These are phyloP conservation scores for Collybia sordida DNA, from an alignment of 768 basidiomycete genomes.

Conservation along the genomic window DNA sequence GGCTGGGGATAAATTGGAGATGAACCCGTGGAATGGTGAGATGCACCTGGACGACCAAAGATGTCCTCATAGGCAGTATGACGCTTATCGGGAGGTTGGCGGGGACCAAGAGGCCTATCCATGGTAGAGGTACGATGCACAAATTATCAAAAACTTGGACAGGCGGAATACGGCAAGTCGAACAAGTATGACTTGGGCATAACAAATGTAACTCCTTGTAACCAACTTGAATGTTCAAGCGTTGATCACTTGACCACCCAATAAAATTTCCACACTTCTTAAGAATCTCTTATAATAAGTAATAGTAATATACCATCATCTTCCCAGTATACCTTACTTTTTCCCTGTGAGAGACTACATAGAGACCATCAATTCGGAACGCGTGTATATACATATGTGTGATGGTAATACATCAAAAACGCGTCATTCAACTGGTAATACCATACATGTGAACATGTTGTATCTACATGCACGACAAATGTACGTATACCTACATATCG, in stretches of 20 bases:
- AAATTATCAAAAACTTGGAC: slow-evolving; percentile 5
- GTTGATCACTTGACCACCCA: slow-evolving; percentile 1
- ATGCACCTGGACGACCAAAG: slow-evolving; percentile 72
- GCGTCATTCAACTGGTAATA: too few relatives aligned
- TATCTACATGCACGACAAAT: too few relatives aligned
- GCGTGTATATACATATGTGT: too few relatives aligned
- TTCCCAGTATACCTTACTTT: too few relatives aligned
- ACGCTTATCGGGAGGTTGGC: slow-evolving; percentile 68
- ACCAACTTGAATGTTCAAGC: not conserved
- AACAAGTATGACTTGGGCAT: slow-evolving; percentile 1
- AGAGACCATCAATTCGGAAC: too few relatives aligned
- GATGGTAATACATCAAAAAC: too few relatives aligned
- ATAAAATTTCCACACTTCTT: not conserved
- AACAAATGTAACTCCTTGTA: not conserved
- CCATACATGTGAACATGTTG: too few relatives aligned
- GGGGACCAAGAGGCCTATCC: slow-evolving; percentile 57
- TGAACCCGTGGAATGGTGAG: slow-evolving; percentile 42
- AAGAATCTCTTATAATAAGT: not conserved
- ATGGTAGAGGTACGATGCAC: slow-evolving; percentile 24
- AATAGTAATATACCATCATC: too few relatives aligned
- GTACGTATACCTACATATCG: too few relatives aligned
- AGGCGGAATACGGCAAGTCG: slow-evolving; percentile 10
- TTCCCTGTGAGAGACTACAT: too few relatives aligned
- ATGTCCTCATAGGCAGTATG: slow-evolving; percentile 84
- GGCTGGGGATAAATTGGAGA: slow-evolving; percentile 9